These are phyloP conservation scores for Phytomonas francai DNA, from an alignment of 208 protist species.

Conservation along the genomic window DNA sequence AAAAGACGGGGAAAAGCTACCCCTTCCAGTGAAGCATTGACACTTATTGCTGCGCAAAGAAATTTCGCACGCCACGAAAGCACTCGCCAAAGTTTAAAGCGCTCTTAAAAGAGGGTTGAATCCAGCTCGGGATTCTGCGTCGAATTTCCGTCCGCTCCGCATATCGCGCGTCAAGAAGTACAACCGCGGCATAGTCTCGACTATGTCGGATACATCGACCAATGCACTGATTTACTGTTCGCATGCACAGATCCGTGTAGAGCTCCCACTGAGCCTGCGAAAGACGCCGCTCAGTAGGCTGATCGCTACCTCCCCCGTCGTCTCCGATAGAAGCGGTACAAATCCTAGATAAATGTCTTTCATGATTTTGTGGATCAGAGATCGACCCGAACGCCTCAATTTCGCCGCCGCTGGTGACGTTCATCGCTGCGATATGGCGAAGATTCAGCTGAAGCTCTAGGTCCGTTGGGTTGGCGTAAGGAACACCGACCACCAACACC, in stretches of 20 bases:
- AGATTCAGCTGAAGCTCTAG: conserved; percentile 86
- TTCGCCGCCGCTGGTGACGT: conserved; percentile 1
- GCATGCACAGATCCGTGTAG: conserved; percentile 94
- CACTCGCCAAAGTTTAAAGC: conserved; percentile 51
- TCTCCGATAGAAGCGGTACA: not conserved
- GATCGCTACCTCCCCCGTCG: conserved; percentile 11
- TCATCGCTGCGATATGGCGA: conserved; percentile 40
- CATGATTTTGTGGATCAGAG: too few relatives aligned
- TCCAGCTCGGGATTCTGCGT: conserved; percentile 39
- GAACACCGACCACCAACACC: conserved; percentile 94
- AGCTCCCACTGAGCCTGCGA: conserved; percentile 48
- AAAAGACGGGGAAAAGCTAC: too few relatives aligned
- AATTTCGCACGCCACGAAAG: conserved; percentile 53
- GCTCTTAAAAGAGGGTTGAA: conserved; percentile 52
- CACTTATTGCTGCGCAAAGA: too few relatives aligned
- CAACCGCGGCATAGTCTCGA: conserved; percentile 90
- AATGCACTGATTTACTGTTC: conserved; percentile 94
- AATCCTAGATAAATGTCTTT: too few relatives aligned
- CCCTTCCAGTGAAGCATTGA: too few relatives aligned
- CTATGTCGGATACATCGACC: conserved; percentile 93
- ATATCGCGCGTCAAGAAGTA: conserved; percentile 91
- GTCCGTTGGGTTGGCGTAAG: conserved; percentile 91
- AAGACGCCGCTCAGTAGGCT: too few relatives aligned
- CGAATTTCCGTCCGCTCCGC: conserved; percentile 37
- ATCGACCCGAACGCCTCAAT: too few relatives aligned